A percentile compares a stretch with the other conserved stretches of the same genome.
phyloP scores from a whole-genome alignment of 208 protist genomes.

The Angomonas ambiguus region DNA sequence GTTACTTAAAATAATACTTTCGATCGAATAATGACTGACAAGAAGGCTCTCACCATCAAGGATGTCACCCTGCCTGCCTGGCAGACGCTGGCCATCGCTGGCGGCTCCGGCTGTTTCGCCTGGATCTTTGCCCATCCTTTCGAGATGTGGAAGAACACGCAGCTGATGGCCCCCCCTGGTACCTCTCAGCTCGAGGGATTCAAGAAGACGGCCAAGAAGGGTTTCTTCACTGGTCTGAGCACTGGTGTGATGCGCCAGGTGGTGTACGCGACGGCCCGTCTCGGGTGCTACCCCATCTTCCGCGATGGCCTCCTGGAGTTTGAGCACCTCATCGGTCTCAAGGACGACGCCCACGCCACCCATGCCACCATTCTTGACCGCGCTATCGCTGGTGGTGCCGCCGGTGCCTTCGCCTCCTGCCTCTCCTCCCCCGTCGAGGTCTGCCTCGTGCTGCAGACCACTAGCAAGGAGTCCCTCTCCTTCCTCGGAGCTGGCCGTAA shows the following conservation, averaged over 20 bases:
- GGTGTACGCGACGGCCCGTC: slow-evolving; percentile 83
- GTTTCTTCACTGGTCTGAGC: slow-evolving; percentile 76
- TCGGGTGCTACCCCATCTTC: slow-evolving; percentile 89
- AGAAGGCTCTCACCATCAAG: no score
- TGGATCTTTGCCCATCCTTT: slow-evolving; percentile 91
- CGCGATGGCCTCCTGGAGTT: slow-evolving; percentile 61
- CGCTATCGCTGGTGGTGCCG: slow-evolving; percentile 56
- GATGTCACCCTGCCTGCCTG: slow-evolving; percentile 41
- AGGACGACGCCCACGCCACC: slow-evolving; percentile 33
- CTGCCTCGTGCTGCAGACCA: slow-evolving; percentile 89
- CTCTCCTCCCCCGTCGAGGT: slow-evolving; percentile 89
- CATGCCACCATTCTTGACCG: slow-evolving; percentile 60
- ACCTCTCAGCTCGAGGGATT: slow-evolving; percentile 43
- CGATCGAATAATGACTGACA: no score
- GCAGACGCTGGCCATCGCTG: slow-evolving; percentile 69
- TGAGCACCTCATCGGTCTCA: slow-evolving; percentile 38
- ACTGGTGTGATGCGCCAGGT: slow-evolving; percentile 77
- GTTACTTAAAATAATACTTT: neutral
- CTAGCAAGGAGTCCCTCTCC: slow-evolving; percentile 49
- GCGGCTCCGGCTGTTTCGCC: slow-evolving; percentile 74
- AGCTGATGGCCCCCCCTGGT: slow-evolving; percentile 64
- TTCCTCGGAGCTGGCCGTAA: slow-evolving; percentile 25
- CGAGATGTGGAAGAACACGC: slow-evolving; percentile 92
- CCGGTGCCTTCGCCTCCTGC: slow-evolving; percentile 77
- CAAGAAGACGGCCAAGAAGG: slow-evolving; percentile 39